Base-by-base conservation (phyloP, 805 yeast genomes). In the Wickerhamiella allomyrinae region DNA sequence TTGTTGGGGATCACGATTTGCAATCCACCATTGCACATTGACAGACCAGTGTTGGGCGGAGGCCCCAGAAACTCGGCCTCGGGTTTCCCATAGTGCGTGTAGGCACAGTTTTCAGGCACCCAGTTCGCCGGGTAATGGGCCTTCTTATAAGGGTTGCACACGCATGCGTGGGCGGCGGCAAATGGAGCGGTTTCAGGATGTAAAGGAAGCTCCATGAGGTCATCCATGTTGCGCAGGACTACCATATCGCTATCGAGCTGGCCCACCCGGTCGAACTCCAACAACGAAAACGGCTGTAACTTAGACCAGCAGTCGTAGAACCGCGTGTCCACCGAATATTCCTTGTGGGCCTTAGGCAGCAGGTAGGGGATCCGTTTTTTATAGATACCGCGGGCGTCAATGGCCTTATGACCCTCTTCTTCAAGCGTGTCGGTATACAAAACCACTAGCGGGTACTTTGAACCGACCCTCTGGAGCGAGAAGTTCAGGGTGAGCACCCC, bases 241-340 rank as follows among this genome's bases (percentile, higher is more conserved):
- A 73, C 59, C 79, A 76, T 75, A 55, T 75, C 81, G 14, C 73
- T 66, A 50, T 75, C 81, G 43, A 75, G 58, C 48, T 68, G 76
- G 20, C 72, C 70, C 10, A 74, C 70, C 34, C 73, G 61, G n/a
- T 72, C 67, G 46, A 66, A 76, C 47, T 74, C 71, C 9, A 54
- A 48, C 41, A 75, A 57, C 20, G 66, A 61, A 52, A 75, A 75
- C 8, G 76, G 70, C 57, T 71, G 75, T 39, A 75, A 55, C 56
- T 75, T 75, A 22, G 78, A 65, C 78, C 79, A 75, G 48, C 78
- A 73, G 52, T 74, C 79, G 50, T 68, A 60, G 57, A 75, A 75
- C 27, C 80, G 58, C 9, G 70, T 63, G 48, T 76, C 79, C 29
- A 64, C 57, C 9, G 65, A 56, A 48, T 70, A 70, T 43, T 69